Conservation (phyloP, 768 basidiomycete genomes). For the Boletus huronensis region DNA sequence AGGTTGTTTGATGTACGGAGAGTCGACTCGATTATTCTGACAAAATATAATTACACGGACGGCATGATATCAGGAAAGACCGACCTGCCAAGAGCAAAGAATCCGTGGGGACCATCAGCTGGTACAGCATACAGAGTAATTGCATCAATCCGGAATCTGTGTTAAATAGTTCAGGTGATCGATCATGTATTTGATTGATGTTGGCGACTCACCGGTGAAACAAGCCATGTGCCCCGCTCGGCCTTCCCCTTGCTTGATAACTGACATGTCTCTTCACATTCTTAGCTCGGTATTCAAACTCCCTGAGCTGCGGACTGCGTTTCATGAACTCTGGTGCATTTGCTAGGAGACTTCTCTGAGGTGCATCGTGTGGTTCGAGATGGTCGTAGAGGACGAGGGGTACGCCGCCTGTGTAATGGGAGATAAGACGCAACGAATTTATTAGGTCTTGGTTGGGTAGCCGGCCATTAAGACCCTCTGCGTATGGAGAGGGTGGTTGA, state of each 20-base stretch:
- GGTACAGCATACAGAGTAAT: conserved; percentile 88
- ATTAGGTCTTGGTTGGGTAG: conserved; percentile 94
- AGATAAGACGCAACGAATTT: conserved; percentile 74
- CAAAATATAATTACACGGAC: not conserved
- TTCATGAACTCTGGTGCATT: conserved; percentile 49
- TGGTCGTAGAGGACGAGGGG: conserved; percentile 82
- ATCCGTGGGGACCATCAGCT: conserved; percentile 90
- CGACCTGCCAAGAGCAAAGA: conserved; percentile 86
- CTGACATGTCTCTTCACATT: conserved; percentile 68
- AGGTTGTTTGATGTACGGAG: conserved; percentile 91
- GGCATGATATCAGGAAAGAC: conserved; percentile 18
- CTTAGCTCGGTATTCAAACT: conserved; percentile 55
- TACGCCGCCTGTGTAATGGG: conserved; percentile 68
- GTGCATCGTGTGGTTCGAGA: conserved; percentile 46
- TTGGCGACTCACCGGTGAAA: conserved; percentile 68
- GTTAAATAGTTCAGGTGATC: not conserved
- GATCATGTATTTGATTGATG: not conserved
- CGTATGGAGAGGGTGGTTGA: not conserved
- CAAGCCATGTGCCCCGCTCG: conserved; percentile 87
- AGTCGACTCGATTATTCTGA: conserved; percentile 80
- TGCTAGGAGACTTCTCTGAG: conserved; percentile 31
- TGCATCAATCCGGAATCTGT: conserved; percentile 90
- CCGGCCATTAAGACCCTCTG: conserved; percentile 94
- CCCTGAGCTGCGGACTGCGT: conserved; percentile 41
- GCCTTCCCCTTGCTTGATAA: conserved; percentile 74